Evolutionary conservation across 345 rosid species (phyloP), one percentile per base, ranked within the genome.

Genomic region (Limnanthes douglasii): DNA sequence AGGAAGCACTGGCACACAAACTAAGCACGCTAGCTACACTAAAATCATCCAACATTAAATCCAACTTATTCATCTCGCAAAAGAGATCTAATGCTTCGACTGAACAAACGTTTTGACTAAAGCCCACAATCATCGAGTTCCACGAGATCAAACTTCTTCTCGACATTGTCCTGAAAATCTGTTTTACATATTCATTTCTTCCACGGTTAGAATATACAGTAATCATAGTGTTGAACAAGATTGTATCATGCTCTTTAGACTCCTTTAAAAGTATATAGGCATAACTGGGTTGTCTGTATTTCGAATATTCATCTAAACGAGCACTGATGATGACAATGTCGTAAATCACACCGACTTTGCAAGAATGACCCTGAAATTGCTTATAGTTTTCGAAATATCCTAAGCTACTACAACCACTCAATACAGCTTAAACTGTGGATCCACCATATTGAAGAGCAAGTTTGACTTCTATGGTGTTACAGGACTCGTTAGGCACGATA

Each of bases 151-250:
- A 45, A 48, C 61, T 76, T 61, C 50, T 72, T 41, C 18, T 40
- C 23, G 65, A 48, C 50, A 76, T 69, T 15, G 45, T 58, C 8
- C 34, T 35, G 40, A 76, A 76, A 15, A 69, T 34, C 46, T 42
- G 37, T 40, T 54, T 66, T 35, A 81, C 81, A 39, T 66, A 73
- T 31, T 63, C 72, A 9, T 69, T 49, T 59, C 68, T 61, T 36
- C 81, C 77, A 20, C 61, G 66, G 28, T 41, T 72, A 39, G 70
- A 53, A 48, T 66, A 72, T 9, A 57, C 41, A 1, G 72, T 66
- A 51, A 76, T 66, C 86, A 76, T 69, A 21, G 72, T 57, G 49
- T 76, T 76, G n/a, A 76, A 61, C 56, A 76, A 56, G 34, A 76
- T 39, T 7, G 68, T 76, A 32, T 72, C 86, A 45, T 50, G 42